Base-by-base conservation (phyloP, 2,329 filamentous ascomycete genomes). In the Paraphaeosphaeria sporulosa region DNA sequence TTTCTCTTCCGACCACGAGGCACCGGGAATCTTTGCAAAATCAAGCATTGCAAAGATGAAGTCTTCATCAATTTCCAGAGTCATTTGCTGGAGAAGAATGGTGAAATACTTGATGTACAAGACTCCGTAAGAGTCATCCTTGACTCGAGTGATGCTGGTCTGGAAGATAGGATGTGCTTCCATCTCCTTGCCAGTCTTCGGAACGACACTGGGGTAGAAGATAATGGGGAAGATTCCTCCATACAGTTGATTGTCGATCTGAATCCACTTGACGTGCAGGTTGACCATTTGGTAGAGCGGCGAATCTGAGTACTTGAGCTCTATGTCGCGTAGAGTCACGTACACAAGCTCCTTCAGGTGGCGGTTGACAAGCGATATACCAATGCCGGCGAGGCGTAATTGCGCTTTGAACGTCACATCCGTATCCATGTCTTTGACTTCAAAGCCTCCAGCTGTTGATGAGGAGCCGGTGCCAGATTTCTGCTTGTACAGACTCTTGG, bases 101-200 rank as follows among this genome's bases (percentile, higher is more conserved):
- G 94, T 97, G 23, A 95, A 94, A 77, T 99, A 99, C 78, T 99
- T 99, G 85, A 99, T 94, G 79, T 99, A 99, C 10, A 97, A 83
- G 23, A 99, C 95, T 71, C 95, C 95, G 73, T 98, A 99, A 0
- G 94, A 97, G 73, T 99, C 94, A 72, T 99, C 95, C 81, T 99
- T 99, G 76, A 99, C 94, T 32, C 93, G 87, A 12, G 94, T 97
- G 57, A 97, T 85, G 84, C 94, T 94, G 15, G 90, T 89, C 71
- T 97, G 94, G 74, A 99, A 87, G 56, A 96, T 98, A 0, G 95
- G 95, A 79, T 98, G 95, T 0, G 94, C 90, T 65, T 98, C 95
- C 75, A 97, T 95, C 78, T 99, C 95, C 73, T 95, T 94, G 38
- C 93, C 93, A 65, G 93, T 95, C 84, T 98, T 98, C 0, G 95